phyloP scores from a whole-genome alignment of 495 filamentous ascomycete genomes.

The Amphirosellinia nigrospora region DNA sequence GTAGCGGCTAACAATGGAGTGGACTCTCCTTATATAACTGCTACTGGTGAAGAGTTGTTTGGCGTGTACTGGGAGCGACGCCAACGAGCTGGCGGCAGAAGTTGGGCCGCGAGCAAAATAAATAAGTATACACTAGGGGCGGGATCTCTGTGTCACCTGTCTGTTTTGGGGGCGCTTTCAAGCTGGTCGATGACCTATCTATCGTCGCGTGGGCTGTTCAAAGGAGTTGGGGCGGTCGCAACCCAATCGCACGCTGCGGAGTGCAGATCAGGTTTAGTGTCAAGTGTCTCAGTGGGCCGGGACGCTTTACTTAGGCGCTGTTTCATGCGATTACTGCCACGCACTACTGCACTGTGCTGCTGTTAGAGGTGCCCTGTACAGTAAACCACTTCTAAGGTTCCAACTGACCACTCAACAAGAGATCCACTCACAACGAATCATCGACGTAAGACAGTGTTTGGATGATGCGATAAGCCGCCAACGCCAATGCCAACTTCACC shows the following conservation, averaged over 20 bases:
- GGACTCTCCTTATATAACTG: not conserved
- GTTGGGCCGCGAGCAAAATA: constrained; percentile 1
- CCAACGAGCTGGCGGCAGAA: not conserved
- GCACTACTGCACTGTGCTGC: constrained; percentile 10
- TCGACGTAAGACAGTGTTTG: constrained; percentile 18
- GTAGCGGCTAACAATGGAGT: not conserved
- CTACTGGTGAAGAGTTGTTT: not conserved
- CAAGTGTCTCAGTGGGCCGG: constrained; percentile 9
- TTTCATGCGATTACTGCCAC: constrained; percentile 10
- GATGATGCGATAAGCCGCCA: constrained; percentile 25
- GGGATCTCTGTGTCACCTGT: constrained; percentile 19
- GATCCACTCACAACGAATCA: constrained; percentile 11
- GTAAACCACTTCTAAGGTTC: not conserved
- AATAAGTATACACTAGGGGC: not conserved
- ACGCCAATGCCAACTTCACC: constrained; percentile 4
- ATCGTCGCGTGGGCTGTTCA: constrained; percentile 16
- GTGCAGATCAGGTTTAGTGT: constrained; percentile 3
- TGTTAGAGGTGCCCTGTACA: not conserved
- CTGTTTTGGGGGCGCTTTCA: not conserved
- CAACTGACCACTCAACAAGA: constrained; percentile 2
- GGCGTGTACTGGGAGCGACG: not conserved
- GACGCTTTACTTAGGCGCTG: constrained; percentile 4
- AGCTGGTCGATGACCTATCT: constrained; percentile 16
- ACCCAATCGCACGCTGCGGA: not conserved
- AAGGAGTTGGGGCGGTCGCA: not conserved